Percentiles rank a stretch among this genome's conserved stretches.
Conservation (phyloP, 345 rosid species). For the Corchorus olitorius region DNA sequence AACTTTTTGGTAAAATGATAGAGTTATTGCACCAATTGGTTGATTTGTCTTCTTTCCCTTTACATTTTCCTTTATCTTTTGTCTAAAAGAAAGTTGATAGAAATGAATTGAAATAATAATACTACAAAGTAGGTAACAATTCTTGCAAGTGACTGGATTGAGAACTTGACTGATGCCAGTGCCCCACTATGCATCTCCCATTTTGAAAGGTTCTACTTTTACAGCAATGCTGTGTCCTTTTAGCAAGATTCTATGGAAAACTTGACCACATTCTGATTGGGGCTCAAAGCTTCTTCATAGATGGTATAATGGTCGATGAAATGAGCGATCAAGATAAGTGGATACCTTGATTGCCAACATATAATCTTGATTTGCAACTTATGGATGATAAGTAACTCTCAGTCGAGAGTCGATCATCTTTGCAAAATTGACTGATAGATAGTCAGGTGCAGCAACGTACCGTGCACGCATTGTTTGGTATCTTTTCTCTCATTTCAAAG, state of each 20-base stretch:
- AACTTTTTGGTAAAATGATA: neutral
- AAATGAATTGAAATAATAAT: neutral
- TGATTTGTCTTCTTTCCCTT: conserved; percentile 8
- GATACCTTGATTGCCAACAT: too few relatives aligned
- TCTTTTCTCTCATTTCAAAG: conserved; percentile 10
- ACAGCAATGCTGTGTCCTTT: neutral
- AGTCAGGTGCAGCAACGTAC: neutral
- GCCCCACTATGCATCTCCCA: conserved; percentile 18
- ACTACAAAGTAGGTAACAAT: neutral
- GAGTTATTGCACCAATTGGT: conserved; percentile 11
- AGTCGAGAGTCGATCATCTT: neutral
- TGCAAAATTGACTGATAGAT: neutral
- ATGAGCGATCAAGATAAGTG: neutral
- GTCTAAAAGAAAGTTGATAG: neutral
- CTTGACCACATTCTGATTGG: neutral
- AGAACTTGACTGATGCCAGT: neutral
- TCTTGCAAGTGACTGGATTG: conserved; percentile 11
- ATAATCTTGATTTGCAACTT: neutral
- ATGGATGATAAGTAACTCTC: neutral
- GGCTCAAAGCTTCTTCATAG: neutral
- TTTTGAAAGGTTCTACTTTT: neutral
- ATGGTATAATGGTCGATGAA: neutral
- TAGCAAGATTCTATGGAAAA: neutral
- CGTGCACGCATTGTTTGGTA: neutral
- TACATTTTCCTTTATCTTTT: neutral